A percentile compares a stretch with the other conserved stretches of the same genome.
Conservation (phyloP, 345 rosid species). For the Salix exigua region DNA sequence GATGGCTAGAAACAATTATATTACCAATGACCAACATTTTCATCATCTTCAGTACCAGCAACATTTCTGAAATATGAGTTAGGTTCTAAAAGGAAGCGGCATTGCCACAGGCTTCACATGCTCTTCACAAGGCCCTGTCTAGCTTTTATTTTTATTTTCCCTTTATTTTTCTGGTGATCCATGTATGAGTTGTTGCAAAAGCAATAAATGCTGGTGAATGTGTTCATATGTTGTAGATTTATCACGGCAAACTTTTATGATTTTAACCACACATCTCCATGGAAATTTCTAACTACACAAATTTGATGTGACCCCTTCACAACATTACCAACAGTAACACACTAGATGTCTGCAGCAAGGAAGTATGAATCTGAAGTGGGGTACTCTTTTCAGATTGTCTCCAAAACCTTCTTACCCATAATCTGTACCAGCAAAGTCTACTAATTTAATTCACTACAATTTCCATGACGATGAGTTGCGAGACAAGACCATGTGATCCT, state of each 20-base stretch:
- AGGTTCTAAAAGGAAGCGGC: not conserved
- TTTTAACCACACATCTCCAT: too few relatives aligned
- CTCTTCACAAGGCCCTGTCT: constrained; percentile 4
- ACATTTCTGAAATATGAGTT: not conserved
- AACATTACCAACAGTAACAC: too few relatives aligned
- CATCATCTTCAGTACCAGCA: not conserved
- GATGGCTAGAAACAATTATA: not conserved
- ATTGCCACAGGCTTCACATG: not conserved
- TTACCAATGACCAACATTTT: not conserved
- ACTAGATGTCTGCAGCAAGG: too few relatives aligned
- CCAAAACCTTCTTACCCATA: not conserved
- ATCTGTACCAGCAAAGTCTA: not conserved
- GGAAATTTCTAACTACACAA: too few relatives aligned
- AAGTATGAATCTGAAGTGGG: too few relatives aligned
- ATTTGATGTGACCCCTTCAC: too few relatives aligned
- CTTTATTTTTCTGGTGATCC: too few relatives aligned
- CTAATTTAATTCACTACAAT: not conserved
- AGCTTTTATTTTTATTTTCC: not conserved
- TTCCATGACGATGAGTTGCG: constrained; percentile 12
- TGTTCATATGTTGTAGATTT: too few relatives aligned
- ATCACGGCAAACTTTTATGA: too few relatives aligned
- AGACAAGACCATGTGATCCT: constrained; percentile 35
- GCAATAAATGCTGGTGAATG: too few relatives aligned
- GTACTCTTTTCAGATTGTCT: not conserved
- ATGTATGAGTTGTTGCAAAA: too few relatives aligned